phyloP scores from a whole-genome alignment of 2,329 filamentous ascomycete genomes.

The Tolypocladium inflatum region DNA sequence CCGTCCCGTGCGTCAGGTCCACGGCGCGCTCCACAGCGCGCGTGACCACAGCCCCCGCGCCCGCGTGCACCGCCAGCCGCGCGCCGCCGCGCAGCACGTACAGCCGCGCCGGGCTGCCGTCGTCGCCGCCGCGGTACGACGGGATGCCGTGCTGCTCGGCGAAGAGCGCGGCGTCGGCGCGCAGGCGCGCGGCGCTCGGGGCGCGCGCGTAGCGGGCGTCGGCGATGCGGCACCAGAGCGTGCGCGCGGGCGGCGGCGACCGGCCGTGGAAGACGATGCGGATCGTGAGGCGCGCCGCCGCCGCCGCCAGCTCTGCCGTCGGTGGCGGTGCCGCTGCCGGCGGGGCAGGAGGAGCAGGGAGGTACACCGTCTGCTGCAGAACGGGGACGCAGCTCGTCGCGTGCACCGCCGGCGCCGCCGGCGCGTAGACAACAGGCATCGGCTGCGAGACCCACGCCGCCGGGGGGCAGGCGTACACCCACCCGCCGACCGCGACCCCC shows the following conservation, averaged over 20 bases:
- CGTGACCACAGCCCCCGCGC: not conserved
- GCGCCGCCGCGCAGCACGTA: not conserved
- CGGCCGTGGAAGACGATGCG: constrained; percentile 4
- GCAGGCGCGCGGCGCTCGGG: not conserved
- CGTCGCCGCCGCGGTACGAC: not conserved
- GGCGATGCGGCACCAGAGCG: not conserved
- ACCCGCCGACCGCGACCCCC: not conserved
- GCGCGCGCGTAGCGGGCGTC: not conserved
- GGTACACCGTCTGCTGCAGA: not conserved
- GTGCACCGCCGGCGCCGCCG: not conserved
- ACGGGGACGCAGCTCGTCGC: not conserved
- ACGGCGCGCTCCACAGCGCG: not conserved
- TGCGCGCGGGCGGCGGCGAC: not conserved
- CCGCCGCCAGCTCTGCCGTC: not conserved
- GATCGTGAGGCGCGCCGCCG: not conserved
- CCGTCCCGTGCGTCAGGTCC: not conserved
- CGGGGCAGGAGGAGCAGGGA: not conserved
- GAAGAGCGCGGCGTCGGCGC: not conserved
- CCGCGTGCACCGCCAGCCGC: not conserved
- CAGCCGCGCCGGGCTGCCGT: not conserved
- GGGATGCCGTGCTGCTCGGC: not conserved
- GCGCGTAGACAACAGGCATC: not conserved
- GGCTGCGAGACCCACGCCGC: not conserved
- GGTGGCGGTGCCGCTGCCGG: not conserved
- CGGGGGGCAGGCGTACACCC: no score